Evolutionary conservation across 108 stramenopile species (phyloP).

Genomic region (Skeletonema marinoi): DNA sequence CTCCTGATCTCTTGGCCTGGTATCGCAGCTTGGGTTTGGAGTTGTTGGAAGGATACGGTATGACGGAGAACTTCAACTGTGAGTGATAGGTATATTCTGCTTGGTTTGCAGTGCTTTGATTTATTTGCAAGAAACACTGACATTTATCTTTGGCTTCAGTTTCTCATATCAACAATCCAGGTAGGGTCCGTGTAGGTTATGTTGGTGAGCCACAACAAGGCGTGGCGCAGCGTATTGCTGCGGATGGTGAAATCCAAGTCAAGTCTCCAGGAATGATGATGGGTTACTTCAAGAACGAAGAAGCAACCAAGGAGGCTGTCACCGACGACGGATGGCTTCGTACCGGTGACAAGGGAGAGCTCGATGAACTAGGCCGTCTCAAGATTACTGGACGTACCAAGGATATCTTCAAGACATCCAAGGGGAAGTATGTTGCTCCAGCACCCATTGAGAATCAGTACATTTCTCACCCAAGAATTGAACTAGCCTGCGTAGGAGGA

Average conservation of each 20-base stretch:
- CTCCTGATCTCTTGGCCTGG: slow-evolving; percentile 61
- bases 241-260: slow-evolving; percentile 78
- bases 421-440: slow-evolving; percentile 83
- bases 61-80: slow-evolving; percentile 89
- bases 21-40: slow-evolving; percentile 72
- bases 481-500: slow-evolving; percentile 78
- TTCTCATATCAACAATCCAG: slow-evolving; percentile 58
- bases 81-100: not conserved
- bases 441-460: slow-evolving; percentile 78
- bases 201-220: slow-evolving; percentile 69
- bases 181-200: slow-evolving; percentile 63
- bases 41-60: slow-evolving; percentile 80
- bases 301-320: slow-evolving; percentile 82
- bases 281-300: slow-evolving; percentile 85
- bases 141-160: slow-evolving; percentile 7
- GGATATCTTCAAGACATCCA: slow-evolving; percentile 85
- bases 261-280: slow-evolving; percentile 78
- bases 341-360: slow-evolving; percentile 83
- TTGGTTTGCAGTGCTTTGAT: not conserved
- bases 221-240: slow-evolving; percentile 72
- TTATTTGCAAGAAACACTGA: not conserved
- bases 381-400: slow-evolving; percentile 88
- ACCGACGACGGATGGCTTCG: slow-evolving; percentile 83
- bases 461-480: slow-evolving; percentile 54
- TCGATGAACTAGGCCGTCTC: slow-evolving; percentile 78